phyloP scores from a whole-genome alignment of 73 alveolate species.

The Uronychia setigera region DNA sequence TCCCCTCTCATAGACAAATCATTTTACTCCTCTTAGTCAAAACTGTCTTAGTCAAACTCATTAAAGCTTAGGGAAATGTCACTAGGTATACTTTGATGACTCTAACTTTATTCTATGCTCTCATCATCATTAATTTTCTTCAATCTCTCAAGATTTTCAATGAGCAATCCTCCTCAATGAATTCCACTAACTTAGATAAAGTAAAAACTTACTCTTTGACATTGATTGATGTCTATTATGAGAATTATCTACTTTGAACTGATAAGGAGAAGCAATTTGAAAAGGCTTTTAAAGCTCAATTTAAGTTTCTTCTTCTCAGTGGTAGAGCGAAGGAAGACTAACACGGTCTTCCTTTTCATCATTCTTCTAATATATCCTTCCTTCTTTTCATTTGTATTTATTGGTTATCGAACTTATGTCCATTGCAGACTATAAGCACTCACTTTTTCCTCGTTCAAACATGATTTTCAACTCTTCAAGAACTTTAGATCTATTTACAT shows the following conservation, averaged over 20 bases:
- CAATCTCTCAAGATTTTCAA: too few species aligned
- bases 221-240: neutral
- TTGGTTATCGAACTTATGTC: too few species aligned
- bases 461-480: neutral
- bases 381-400: too few species aligned
- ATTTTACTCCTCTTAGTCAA: too few species aligned
- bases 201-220: neutral
- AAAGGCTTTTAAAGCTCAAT: neutral
- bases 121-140: neutral
- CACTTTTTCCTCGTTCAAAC: neutral
- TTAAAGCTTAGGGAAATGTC: constrained; percentile 1
- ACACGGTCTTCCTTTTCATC: neutral
- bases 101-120: neutral
- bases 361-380: too few species aligned
- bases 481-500: neutral
- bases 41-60: too few species aligned
- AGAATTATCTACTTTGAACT: neutral
- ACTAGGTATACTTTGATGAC: too few species aligned
- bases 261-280: neutral
- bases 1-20: too few species aligned
- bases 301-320: neutral
- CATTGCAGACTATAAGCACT: too few species aligned
- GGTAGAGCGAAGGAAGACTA: neutral
- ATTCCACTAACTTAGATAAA: too few species aligned
- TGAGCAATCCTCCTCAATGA: too few species aligned